A percentile compares a stretch with the other conserved stretches of the same genome.
phyloP scores from a whole-genome alignment of 148 eudicot species.

The Amaranthus palmeri region DNA sequence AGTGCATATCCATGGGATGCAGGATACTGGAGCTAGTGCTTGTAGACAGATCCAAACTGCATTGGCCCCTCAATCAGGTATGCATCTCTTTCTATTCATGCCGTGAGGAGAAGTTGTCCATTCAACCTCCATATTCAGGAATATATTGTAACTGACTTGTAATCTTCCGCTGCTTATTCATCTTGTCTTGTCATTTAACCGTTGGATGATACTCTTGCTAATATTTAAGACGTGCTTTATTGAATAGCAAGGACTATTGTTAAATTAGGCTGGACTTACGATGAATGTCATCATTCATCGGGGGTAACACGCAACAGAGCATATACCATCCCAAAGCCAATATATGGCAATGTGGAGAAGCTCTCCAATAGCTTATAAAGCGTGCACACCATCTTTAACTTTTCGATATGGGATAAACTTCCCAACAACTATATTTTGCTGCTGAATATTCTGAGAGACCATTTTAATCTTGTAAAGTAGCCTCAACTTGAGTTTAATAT shows the following conservation, averaged over 20 bases:
- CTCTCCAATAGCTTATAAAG: no score
- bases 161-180: not conserved
- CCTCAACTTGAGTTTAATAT: not conserved
- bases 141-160: not conserved
- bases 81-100: not conserved
- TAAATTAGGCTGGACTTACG: no score
- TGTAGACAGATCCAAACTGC: slow-evolving; percentile 26
- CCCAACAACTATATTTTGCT: not conserved
- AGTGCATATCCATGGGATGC: slow-evolving; percentile 27
- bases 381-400: no score
- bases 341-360: no score
- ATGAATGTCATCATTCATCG: no score
- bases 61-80: slow-evolving; percentile 37
- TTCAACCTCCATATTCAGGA: not conserved
- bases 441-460: not conserved
- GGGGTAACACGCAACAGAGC: no score
- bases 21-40: slow-evolving; percentile 22
- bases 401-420: no score
- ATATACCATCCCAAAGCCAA: no score
- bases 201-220: no score
- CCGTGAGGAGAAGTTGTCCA: not conserved
- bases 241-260: not conserved
- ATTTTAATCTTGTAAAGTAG: not conserved
- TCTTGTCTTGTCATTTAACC: not conserved
- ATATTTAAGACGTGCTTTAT: not conserved